These are phyloP conservation scores for Gossypium thurberi DNA, from an alignment of 345 rosid genomes.

Conservation along the genomic window DNA sequence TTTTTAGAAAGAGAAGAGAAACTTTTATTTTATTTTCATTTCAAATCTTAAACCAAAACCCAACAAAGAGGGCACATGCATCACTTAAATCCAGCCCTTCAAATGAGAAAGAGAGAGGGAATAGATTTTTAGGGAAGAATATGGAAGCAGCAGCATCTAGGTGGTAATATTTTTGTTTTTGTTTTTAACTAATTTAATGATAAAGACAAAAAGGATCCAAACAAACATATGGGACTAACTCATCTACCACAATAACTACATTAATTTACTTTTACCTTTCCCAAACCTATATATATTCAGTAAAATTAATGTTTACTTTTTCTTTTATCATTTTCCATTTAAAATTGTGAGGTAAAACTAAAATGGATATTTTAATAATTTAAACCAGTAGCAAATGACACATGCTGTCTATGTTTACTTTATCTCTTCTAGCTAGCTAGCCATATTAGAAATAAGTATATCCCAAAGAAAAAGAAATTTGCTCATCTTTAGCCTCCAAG, in stretches of 20 bases:
- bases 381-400: too few species aligned
- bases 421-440: neutral
- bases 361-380: too few species aligned
- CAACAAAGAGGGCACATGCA: neutral
- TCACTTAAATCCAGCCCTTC: neutral
- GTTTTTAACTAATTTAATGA: neutral
- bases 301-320: too few species aligned
- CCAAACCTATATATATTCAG: too few species aligned
- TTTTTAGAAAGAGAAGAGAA: too few species aligned
- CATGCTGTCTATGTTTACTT: neutral
- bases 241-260: neutral
- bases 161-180: neutral
- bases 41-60: neutral
- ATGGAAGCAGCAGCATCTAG: neutral
- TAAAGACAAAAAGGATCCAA: neutral
- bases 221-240: slow-evolving; percentile 4
- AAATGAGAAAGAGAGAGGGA: neutral
- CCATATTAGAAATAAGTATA: neutral
- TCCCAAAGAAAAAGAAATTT: neutral
- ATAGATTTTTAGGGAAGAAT: neutral
- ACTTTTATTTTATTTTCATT: neutral
- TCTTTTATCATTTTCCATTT: too few species aligned
- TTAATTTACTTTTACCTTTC: neutral
- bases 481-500: neutral
- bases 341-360: too few species aligned